Evolutionary conservation across 257 asterid genomes (phyloP), one percentile per base, ranked within the genome.

Genomic region (Capsicum chinense): DNA sequence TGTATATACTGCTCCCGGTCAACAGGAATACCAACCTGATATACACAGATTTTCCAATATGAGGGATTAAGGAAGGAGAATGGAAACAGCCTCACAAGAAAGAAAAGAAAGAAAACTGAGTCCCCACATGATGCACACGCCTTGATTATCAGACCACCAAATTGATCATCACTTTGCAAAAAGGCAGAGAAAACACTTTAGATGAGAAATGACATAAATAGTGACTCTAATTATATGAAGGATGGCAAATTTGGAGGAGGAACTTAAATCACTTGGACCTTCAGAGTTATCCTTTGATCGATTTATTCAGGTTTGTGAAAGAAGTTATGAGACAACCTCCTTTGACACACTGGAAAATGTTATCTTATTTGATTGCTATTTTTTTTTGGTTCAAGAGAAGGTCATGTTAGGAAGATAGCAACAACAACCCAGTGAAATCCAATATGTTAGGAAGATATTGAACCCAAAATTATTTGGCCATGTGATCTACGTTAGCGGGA

Each of bases 1-100:
- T 92, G 97, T 57, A 95, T 95, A 84, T 97, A 97, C 83, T 93
- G 98, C 79, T 93, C 98, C 39, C 99, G 88, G 79, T 96, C 97
- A 1, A 84, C 69, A 70, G 99, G 98, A 83, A 96, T 85, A 33
- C 98, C 99, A 71, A 93, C 92, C 99, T 95, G 87, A 85, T 79
- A 21, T 83, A 50, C 50, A 78, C 16, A 54, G 7, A 78, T 37
- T 14, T 4, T 33, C 15, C 26, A 39, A 78, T 33, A 26, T 78
- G 60, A 78, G 64, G 13, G 5, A 14, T 54, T 26, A 63, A 50
- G 63, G 50, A 78, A 78, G 64, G 64, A 78, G 14, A 56, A 15
- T 11, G 9, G 64, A 76, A 76, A 76, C 8, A 52, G 64, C 81
- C 50, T 48, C 26, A 14, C 6, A 39, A 78, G 7, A 26, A 78